Base-by-base conservation (phyloP, 345 rosid species). In the Hibiscus trionum region DNA sequence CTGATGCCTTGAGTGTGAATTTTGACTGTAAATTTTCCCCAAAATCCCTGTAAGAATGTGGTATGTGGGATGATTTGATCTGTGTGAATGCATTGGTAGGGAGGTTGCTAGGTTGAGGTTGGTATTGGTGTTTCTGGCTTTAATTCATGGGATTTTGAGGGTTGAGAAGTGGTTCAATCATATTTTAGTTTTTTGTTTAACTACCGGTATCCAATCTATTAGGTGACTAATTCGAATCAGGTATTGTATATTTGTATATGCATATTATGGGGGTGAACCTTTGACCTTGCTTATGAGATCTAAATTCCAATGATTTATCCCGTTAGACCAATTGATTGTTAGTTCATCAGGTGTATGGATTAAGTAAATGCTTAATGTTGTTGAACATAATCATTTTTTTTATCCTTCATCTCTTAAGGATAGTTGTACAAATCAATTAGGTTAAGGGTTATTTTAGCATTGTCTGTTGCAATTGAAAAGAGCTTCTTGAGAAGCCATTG, bases 1-100 rank as follows among this genome's bases (percentile, higher is more conserved):
- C 39, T 52, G 53, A 65, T 78, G 72, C 69, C 63, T 1, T 55
- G 3, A 9, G 35, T 69, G 44, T 73, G 74, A 53, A 61, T 19
- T 62, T 67, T 21, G 24, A 5, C 17, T 2, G 17, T 12, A 5
- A 2, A 21, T 1, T 21, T 44, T 21, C 33, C 56, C 19, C 4
- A 3, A 44, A 24, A 66, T 46, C 56, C 39, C 39, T 8, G 53
- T 47, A 26, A 46, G 19, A 47, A 67, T 47, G 57, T 14, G 14
- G 14, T 16, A 47, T 15, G 0, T 67, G 52, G 14, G 8, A 14
- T 66, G 70, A 16, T 14, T 47, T 31, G 21, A 7, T 44, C 11
- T 47, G 7, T 67, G 14, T 15, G 37, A 26, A 47, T 46, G 57
- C 37, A 66, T 46, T 46, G 58, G 21, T 44, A 24, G 53, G 8